These are phyloP conservation scores for Glycyrrhiza uralensis DNA, from an alignment of 306 rosid species.

Conservation along the genomic window DNA sequence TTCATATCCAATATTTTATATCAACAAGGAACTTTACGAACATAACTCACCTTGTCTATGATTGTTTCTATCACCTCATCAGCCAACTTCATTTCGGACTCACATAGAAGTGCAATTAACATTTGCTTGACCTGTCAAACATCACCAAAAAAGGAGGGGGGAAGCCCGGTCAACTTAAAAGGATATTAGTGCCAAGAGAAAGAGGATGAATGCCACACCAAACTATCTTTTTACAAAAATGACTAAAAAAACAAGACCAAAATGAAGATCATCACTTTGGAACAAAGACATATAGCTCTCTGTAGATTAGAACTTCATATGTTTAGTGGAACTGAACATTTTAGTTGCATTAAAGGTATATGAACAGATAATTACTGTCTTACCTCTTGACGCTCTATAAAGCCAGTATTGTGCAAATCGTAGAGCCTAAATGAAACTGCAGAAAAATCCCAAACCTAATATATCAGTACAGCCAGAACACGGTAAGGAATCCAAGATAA, in stretches of 20 bases:
- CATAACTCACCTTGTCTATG: slow-evolving; percentile 69
- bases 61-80: slow-evolving; percentile 85
- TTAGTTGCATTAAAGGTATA: background rate
- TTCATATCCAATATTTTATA: background rate
- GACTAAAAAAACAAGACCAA: background rate
- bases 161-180: background rate
- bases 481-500: background rate
- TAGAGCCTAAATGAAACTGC: slow-evolving; percentile 94
- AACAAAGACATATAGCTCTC: background rate
- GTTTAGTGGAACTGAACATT: background rate
- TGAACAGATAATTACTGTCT: slow-evolving; percentile 12
- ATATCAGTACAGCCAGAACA: slow-evolving; percentile 16
- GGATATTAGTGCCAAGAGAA: background rate
- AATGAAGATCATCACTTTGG: background rate
- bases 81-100: slow-evolving; percentile 92
- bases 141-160: background rate
- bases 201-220: background rate
- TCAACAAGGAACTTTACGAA: background rate
- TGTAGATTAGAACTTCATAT: slow-evolving; percentile 4
- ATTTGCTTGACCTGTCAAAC: slow-evolving; percentile 86
- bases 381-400: slow-evolving; percentile 92
- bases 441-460: slow-evolving; percentile 14
- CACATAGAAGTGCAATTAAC: slow-evolving; percentile 93
- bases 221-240: background rate
- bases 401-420: slow-evolving; percentile 81